phyloP scores from a whole-genome alignment of 805 yeast species.

The Saccharomyces jurei region DNA sequence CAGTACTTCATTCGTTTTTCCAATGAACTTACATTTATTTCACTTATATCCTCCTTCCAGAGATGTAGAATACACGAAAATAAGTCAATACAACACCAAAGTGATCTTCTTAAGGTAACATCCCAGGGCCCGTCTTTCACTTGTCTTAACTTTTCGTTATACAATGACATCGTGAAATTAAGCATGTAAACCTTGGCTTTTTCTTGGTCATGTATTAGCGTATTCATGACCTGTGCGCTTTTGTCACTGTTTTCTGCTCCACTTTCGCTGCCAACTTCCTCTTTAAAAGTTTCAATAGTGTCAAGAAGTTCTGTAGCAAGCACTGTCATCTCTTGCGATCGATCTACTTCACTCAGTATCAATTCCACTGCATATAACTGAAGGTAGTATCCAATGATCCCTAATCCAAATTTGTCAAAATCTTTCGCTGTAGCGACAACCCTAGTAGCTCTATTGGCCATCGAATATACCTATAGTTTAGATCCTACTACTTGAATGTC shows the following conservation, averaged over 20 bases:
- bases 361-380: constrained; percentile 63
- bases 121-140: constrained; percentile 42
- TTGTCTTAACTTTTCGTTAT: constrained; percentile 40
- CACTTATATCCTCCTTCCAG: constrained; percentile 16
- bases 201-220: constrained; percentile 49
- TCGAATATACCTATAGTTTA: neutral
- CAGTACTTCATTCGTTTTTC: constrained; percentile 22
- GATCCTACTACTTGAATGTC: neutral
- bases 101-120: constrained; percentile 16
- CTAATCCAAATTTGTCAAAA: constrained; percentile 19
- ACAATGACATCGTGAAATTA: constrained; percentile 51
- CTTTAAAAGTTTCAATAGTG: constrained; percentile 54
- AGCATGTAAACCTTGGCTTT: constrained; percentile 49
- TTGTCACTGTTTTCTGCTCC: constrained; percentile 26
- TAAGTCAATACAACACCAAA: constrained; percentile 30
- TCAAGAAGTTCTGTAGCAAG: constrained; percentile 60
- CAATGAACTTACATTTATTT: constrained; percentile 6
- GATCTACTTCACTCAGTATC: constrained; percentile 56
- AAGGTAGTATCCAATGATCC: constrained; percentile 26
- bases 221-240: constrained; percentile 12
- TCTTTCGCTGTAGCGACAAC: constrained; percentile 18
- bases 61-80: constrained; percentile 15
- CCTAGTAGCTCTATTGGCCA: constrained; percentile 2
- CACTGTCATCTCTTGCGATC: constrained; percentile 45
- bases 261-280: constrained; percentile 20